Percentiles rank a stretch among this genome's conserved stretches.
These are phyloP conservation scores for Phytopythium boreale DNA, from an alignment of 352 stramenopile genomes.

Conservation along the genomic window DNA sequence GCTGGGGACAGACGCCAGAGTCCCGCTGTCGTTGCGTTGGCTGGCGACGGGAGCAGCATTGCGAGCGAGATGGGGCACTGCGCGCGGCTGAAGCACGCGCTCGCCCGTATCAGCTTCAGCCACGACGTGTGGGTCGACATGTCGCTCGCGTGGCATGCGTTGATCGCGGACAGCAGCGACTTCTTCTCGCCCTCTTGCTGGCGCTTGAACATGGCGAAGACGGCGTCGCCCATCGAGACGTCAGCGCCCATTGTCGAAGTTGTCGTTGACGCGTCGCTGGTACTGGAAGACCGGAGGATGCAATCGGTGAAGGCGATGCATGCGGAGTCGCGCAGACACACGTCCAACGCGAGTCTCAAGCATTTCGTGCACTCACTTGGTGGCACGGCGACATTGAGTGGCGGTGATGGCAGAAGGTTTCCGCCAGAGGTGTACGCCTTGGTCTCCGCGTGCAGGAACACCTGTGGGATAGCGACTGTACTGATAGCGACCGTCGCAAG, in stretches of 20 bases:
- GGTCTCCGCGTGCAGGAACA: conserved; percentile 35
- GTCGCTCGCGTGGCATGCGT: conserved; percentile 24
- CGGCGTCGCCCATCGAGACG: conserved; percentile 23
- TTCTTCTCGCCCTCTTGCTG: conserved; percentile 21
- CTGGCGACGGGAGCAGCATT: conserved; percentile 27
- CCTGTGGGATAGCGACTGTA: conserved; percentile 13
- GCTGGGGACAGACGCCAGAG: conserved; percentile 32
- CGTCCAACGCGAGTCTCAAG: conserved; percentile 33
- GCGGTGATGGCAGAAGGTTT: conserved; percentile 13
- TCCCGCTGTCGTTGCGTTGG: conserved; percentile 14
- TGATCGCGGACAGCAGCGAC: conserved; percentile 30
- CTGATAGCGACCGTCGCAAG: conserved; percentile 7
- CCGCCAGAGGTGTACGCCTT: conserved; percentile 17
- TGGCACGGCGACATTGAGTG: conserved; percentile 6
- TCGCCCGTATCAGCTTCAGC: conserved; percentile 48
- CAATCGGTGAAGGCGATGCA: conserved; percentile 58
- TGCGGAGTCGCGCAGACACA: conserved; percentile 43
- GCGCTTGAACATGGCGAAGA: conserved; percentile 35
- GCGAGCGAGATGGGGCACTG: conserved; percentile 38
- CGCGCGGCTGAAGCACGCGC: conserved; percentile 43
- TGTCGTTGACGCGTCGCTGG: conserved; percentile 7
- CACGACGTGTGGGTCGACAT: conserved; percentile 32
- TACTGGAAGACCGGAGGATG: conserved; percentile 21
- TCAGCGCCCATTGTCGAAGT: background rate
- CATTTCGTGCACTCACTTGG: conserved; percentile 27